A percentile compares a stretch with the other conserved stretches of the same genome.
Evolutionary conservation across 345 rosid genomes (phyloP).

Genomic region (Lumnitzera littorea): DNA sequence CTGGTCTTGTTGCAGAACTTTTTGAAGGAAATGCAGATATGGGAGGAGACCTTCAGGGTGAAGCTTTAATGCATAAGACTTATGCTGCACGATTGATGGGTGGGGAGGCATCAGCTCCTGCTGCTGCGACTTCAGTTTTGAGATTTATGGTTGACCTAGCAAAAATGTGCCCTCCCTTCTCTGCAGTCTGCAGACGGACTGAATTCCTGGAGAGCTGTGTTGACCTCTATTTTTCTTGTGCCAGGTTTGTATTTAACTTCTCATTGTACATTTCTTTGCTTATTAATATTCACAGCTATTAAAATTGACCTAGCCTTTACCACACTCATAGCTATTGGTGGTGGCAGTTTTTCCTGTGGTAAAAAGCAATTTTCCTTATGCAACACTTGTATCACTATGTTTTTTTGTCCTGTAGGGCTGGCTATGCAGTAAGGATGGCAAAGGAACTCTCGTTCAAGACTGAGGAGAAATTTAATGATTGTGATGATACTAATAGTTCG

Average conservation of each 20-base stretch:
- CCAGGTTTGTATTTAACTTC: conserved; percentile 56
- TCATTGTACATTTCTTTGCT: conserved; percentile 10
- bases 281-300: not conserved
- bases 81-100: conserved; percentile 99
- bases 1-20: conserved; percentile 89
- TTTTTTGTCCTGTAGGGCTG: conserved; percentile 55
- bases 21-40: conserved; percentile 83
- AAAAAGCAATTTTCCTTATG: not conserved
- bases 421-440: conserved; percentile 80
- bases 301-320: not conserved
- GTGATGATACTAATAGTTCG: conserved; percentile 65
- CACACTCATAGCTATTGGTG: not conserved
- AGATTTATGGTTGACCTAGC: conserved; percentile 99
- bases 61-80: conserved; percentile 99
- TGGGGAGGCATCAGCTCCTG: conserved; percentile 99
- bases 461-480: conserved; percentile 75
- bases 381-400: conserved; percentile 3
- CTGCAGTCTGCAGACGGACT: conserved; percentile 84
- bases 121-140: conserved; percentile 91
- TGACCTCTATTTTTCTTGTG: conserved; percentile 93
- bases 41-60: conserved; percentile 99
- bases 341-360: not conserved
- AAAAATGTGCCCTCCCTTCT: conserved; percentile 93
- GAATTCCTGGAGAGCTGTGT: conserved; percentile 91
- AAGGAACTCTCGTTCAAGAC: conserved; percentile 62